Evolutionary conservation across 2,329 filamentous ascomycete species (phyloP).

Genomic region (Ophiosphaerella korrae): DNA sequence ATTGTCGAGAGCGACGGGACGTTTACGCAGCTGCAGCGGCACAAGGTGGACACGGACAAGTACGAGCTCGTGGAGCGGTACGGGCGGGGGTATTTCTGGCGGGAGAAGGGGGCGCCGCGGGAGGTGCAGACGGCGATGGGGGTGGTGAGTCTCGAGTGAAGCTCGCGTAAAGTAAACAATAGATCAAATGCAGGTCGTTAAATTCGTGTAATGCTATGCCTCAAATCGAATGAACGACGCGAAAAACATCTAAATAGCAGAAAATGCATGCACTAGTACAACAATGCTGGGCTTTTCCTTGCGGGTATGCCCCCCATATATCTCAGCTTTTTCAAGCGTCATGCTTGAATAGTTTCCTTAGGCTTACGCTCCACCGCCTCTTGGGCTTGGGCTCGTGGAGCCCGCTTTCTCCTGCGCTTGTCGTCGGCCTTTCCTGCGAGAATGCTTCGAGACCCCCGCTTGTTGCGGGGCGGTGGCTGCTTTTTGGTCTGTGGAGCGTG

Average conservation of each 20-base stretch:
- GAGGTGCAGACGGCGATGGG: constrained; percentile 4
- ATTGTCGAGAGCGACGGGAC: constrained; percentile 25
- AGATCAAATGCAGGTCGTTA: too few species aligned
- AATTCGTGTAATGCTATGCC: too few species aligned
- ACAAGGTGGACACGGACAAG: constrained; percentile 19
- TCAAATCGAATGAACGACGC: too few species aligned
- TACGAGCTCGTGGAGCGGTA: constrained; percentile 29
- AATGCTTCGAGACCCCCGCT: constrained; percentile 8
- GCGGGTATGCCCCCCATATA: too few species aligned
- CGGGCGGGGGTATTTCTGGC: constrained; percentile 30
- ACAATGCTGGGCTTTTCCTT: too few species aligned
- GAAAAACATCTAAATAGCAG: too few species aligned
- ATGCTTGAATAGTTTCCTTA: constrained; percentile 27
- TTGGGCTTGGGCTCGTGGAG: constrained; percentile 8
- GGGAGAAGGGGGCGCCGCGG: constrained; percentile 14
- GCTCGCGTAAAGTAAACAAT: too few species aligned
- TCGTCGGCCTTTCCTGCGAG: constrained; percentile 11
- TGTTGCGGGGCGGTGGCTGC: constrained; percentile 19
- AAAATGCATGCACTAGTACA: too few species aligned
- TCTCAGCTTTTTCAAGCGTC: background rate
- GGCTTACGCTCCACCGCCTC: constrained; percentile 28
- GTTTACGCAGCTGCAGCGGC: constrained; percentile 24
- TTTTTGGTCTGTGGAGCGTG: constrained; percentile 10
- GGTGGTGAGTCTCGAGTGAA: background rate
- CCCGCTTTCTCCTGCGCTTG: constrained; percentile 7